Conservation (phyloP, 129 eudicot species). For the Tagetes patula region DNA sequence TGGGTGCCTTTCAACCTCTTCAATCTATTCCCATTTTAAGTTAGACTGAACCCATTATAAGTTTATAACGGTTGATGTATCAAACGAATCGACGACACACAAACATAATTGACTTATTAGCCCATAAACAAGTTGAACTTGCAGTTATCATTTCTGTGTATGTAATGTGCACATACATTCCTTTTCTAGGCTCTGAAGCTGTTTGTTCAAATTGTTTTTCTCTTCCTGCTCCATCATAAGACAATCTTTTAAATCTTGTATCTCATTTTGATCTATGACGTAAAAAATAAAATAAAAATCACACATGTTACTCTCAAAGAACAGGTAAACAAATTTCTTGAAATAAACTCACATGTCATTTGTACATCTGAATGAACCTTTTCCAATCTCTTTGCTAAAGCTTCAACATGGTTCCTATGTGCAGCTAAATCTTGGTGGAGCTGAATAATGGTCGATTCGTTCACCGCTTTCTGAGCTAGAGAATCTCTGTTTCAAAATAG, state of each 20-base stretch:
- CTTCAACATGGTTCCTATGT: conserved; percentile 55
- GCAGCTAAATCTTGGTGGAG: conserved; percentile 57
- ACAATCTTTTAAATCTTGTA: conserved; percentile 68
- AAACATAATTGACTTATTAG: neutral
- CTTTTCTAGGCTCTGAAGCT: conserved; percentile 56
- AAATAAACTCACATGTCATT: conserved; percentile 41
- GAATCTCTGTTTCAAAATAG: conserved; percentile 33
- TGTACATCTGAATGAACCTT: conserved; percentile 48
- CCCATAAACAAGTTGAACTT: neutral
- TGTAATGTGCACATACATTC: conserved; percentile 48
- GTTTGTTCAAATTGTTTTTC: conserved; percentile 52
- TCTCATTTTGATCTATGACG: conserved; percentile 52
- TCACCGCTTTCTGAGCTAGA: conserved; percentile 42
- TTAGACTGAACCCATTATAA: neutral
- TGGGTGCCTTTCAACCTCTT: neutral
- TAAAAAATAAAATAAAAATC: conserved; percentile 16
- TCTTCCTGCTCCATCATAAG: conserved; percentile 69
- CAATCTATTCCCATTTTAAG: neutral
- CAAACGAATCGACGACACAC: neutral
- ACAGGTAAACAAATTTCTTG: neutral
- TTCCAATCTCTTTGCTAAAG: conserved; percentile 47
- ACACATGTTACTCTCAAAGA: conserved; percentile 7
- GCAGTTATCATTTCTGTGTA: neutral
- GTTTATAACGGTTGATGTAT: neutral
- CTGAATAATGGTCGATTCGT: conserved; percentile 51